These are phyloP conservation scores for Batkoa obscura DNA, from an alignment of 371 early-diverging fungal genomes.

Conservation along the genomic window DNA sequence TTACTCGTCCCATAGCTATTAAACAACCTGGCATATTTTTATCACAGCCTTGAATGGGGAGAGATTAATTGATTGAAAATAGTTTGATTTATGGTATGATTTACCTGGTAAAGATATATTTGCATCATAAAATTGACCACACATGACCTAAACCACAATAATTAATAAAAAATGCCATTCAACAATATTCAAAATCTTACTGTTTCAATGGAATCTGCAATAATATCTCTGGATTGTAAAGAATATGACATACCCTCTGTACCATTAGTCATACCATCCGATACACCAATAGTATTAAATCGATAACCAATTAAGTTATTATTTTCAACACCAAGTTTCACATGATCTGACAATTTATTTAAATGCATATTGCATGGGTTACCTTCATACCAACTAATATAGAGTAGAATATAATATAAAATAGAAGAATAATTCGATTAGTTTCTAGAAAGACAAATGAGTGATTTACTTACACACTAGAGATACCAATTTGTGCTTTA, in stretches of 20 bases:
- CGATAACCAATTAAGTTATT: conserved; percentile 83
- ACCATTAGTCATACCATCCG: conserved; percentile 93
- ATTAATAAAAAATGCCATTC: neutral
- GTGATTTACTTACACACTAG: conserved; percentile 49
- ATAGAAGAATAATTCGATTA: neutral
- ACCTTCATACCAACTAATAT: conserved; percentile 80
- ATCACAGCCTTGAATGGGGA: conserved; percentile 44
- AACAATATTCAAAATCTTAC: conserved; percentile 18
- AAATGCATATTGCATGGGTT: conserved; percentile 99
- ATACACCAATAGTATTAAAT: conserved; percentile 93
- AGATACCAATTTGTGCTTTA: conserved; percentile 84
- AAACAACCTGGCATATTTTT: conserved; percentile 97
- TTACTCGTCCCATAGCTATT: conserved; percentile 87
- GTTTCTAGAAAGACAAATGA: neutral
- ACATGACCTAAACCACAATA: conserved; percentile 39
- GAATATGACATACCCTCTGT: conserved; percentile 91
- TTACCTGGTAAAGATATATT: conserved; percentile 65
- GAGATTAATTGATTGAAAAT: too few species aligned
- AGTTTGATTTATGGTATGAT: too few species aligned
- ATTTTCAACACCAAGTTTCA: conserved; percentile 77
- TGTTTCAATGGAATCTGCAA: conserved; percentile 95
- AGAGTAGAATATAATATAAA: neutral
- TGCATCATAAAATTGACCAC: conserved; percentile 91
- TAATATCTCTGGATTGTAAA: conserved; percentile 88
- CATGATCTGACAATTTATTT: conserved; percentile 60